phyloP scores from a whole-genome alignment of 2,329 filamentous ascomycete genomes.

The Hymenoscyphus salicellus region DNA sequence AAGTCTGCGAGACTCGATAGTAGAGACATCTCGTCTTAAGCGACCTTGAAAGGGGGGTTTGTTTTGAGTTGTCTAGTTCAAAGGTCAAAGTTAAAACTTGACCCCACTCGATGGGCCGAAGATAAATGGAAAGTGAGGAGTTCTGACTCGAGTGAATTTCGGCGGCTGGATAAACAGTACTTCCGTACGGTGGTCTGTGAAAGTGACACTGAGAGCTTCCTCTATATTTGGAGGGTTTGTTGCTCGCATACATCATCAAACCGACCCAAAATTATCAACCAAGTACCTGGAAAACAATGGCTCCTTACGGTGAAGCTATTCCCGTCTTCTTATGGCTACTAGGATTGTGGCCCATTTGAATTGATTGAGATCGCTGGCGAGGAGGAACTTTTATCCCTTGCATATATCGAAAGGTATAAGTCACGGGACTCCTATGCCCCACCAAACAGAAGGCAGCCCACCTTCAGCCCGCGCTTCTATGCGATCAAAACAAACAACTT shows the following conservation, averaged over 20 bases:
- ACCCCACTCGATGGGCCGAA: neutral
- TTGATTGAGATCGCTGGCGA: neutral
- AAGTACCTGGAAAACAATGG: neutral
- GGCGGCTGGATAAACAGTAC: neutral
- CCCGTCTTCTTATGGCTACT: neutral
- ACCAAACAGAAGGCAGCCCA: neutral
- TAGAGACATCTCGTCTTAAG: conserved; percentile 5
- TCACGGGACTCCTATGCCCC: neutral
- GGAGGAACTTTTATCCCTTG: neutral
- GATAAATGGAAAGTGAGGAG: neutral
- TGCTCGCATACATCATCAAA: neutral
- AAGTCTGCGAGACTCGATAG: neutral
- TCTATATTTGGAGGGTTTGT: neutral
- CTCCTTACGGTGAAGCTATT: neutral
- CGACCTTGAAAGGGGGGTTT: neutral
- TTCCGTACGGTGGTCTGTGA: neutral
- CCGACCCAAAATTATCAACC: neutral
- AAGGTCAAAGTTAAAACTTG: neutral
- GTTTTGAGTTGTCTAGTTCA: neutral
- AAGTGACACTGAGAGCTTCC: neutral
- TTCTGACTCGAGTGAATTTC: neutral
- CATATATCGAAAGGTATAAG: neutral
- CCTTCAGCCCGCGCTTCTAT: conserved; percentile 2
- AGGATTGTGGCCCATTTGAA: neutral
- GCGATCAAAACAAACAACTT: conserved; percentile 2